A percentile compares a stretch with the other conserved stretches of the same genome.
Evolutionary conservation across 371 early-diverging fungal genomes (phyloP).

Genomic region (Mortierella sp.): DNA sequence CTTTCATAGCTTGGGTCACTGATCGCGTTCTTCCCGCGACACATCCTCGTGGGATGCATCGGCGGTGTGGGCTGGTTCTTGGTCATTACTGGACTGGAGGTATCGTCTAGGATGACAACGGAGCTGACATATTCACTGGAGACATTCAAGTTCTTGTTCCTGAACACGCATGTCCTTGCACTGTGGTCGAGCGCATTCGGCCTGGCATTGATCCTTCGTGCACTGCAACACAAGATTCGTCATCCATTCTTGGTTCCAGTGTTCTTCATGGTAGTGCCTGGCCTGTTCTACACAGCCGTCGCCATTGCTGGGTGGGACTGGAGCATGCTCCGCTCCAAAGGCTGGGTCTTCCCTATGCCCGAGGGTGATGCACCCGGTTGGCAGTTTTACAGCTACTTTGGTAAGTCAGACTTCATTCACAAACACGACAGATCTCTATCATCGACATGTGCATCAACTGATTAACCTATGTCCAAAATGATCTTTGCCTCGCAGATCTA

Average conservation of each 20-base stretch:
- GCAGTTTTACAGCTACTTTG: slow-evolving; percentile 87
- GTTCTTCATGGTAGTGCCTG: slow-evolving; percentile 87
- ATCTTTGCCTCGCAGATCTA: slow-evolving; percentile 58
- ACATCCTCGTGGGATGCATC: slow-evolving; percentile 95
- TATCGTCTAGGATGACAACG: slow-evolving; percentile 76
- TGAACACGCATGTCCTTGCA: slow-evolving; percentile 66
- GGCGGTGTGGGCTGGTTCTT: slow-evolving; percentile 97
- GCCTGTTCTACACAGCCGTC: slow-evolving; percentile 78
- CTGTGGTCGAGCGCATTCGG: slow-evolving; percentile 86
- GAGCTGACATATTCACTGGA: slow-evolving; percentile 63
- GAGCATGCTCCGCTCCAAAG: slow-evolving; percentile 72
- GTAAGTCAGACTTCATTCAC: slow-evolving; percentile 34
- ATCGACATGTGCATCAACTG: not conserved
- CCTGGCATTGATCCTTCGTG: slow-evolving; percentile 75
- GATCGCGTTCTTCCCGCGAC: slow-evolving; percentile 95
- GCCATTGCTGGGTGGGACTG: slow-evolving; percentile 71
- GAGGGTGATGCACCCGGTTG: slow-evolving; percentile 82
- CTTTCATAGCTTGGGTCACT: slow-evolving; percentile 70
- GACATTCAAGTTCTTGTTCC: slow-evolving; percentile 68
- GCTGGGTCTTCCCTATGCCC: slow-evolving; percentile 91
- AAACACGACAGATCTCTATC: not conserved
- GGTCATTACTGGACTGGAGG: slow-evolving; percentile 91
- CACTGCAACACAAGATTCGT: slow-evolving; percentile 61
- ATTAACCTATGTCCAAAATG: not conserved
- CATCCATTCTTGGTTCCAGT: slow-evolving; percentile 86